Conservation (phyloP, 2,329 filamentous ascomycete genomes). For the Thelonectria rubi region DNA sequence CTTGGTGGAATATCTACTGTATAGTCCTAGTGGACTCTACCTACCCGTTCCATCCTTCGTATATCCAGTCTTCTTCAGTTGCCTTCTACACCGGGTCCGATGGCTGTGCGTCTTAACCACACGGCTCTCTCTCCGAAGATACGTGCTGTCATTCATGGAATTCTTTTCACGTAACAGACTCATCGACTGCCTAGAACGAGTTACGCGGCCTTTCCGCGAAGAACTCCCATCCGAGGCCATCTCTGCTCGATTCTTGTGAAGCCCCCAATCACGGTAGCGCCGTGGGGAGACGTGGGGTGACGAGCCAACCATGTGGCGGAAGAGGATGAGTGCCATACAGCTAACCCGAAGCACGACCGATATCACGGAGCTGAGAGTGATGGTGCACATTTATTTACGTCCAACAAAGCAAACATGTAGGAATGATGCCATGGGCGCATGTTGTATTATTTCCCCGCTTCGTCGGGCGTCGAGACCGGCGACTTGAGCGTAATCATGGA, state of each 20-base stretch:
- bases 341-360: conserved; percentile 8
- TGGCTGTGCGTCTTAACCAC: neutral
- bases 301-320: neutral
- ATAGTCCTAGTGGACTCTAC: neutral
- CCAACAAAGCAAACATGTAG: neutral
- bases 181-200: neutral
- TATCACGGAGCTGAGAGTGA: neutral
- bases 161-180: neutral
- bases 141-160: neutral
- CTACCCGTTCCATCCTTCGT: neutral
- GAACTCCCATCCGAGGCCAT: conserved; percentile 1
- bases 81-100: neutral
- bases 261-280: neutral
- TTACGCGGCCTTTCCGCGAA: neutral
- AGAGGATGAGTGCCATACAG: neutral
- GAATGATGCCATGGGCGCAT: neutral
- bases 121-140: neutral
- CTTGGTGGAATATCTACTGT: neutral
- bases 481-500: neutral
- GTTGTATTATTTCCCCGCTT: neutral
- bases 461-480: neutral
- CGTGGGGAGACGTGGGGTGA: neutral
- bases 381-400: neutral
- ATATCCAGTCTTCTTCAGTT: neutral
- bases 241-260: conserved; percentile 1